phyloP scores from a whole-genome alignment of 768 basidiomycete genomes.

The Udeniomyces megalosporus region DNA sequence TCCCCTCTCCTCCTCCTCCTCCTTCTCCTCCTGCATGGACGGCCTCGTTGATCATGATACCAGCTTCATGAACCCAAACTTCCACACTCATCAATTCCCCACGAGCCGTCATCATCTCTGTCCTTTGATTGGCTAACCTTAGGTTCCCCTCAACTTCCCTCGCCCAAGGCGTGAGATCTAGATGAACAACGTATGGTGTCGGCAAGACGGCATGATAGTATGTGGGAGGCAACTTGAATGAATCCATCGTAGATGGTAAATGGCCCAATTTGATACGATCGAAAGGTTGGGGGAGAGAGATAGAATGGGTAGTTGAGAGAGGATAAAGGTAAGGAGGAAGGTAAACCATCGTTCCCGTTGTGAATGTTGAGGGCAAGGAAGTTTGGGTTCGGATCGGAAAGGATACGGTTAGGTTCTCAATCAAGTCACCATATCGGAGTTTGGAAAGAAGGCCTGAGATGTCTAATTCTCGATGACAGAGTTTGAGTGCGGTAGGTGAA shows the following conservation, averaged over 20 bases:
- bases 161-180: conserved; percentile 26
- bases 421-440: conserved; percentile 6
- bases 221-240: conserved; percentile 26
- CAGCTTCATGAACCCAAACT: conserved; percentile 29
- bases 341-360: too few species aligned
- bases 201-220: conserved; percentile 28
- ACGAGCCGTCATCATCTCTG: conserved; percentile 27
- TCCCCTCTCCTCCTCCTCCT: background rate
- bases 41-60: conserved; percentile 22
- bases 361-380: too few species aligned
- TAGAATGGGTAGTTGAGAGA: background rate
- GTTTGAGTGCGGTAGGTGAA: conserved; percentile 7
- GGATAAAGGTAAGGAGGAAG: conserved; percentile 14
- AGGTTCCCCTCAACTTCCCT: conserved; percentile 19
- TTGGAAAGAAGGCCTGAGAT: conserved; percentile 3
- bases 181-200: conserved; percentile 24
- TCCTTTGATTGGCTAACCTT: conserved; percentile 26
- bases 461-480: conserved; percentile 8
- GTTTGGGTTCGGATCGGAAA: background rate
- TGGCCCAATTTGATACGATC: conserved; percentile 17
- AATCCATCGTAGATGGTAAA: conserved; percentile 26
- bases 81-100: conserved; percentile 24
- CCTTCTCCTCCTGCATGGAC: background rate
- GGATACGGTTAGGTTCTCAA: conserved; percentile 1
- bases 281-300: background rate